Evolutionary conservation across 495 filamentous ascomycete genomes (phyloP), one percentile per base, ranked within the genome.

Genomic region (Penicillium mononematosum): DNA sequence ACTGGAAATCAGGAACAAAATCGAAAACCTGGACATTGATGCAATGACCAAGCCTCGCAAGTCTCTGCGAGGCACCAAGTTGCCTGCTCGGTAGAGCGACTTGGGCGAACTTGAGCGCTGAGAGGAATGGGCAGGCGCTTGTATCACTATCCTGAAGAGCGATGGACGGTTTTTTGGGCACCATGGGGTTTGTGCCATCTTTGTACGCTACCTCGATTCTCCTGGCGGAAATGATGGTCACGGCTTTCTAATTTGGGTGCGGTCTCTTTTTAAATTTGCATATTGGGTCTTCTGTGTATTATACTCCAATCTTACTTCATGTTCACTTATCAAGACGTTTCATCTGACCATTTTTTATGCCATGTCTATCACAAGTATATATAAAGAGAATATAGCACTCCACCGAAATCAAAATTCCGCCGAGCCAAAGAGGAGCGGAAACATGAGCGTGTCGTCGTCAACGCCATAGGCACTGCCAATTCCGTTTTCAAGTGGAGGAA

Each of bases 21-120:
- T 68, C 32, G 66, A 75, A 51, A 64, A 67, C 34, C 66, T 74
- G 49, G 71, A 77, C 58, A 75, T 78, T 58, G 64, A 66, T 53
- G 56, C 71, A 12, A 17, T 60, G 48, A 76, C 73, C 45, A 75
- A 70, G 60, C 75, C 75, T 29, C 66, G 63, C 58, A 61, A 61
- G 3, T 9, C 16, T 39, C 49, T 51, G 27, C 32, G 34, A 41
- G 17, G 24, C 24, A 20, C 36, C 24, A 24, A 17, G n/a, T 6
- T 10, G 1, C 32, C 44, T 44, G 50, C 11, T 17, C 41, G n/a
- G 10, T 56, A 41, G 44, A 39, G 20, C n/a, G 46, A 19, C 2
- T 34, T 34, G 25, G 8, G 27, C 38, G 5, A 43, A 47, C 57
- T 48, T 45, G 50, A 32, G 41, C 38, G 36, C 43, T 43, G 39